A percentile compares a stretch with the other conserved stretches of the same genome.
Evolutionary conservation across 2,329 filamentous ascomycete species (phyloP).

Genomic region (Penicillium capsulatum): DNA sequence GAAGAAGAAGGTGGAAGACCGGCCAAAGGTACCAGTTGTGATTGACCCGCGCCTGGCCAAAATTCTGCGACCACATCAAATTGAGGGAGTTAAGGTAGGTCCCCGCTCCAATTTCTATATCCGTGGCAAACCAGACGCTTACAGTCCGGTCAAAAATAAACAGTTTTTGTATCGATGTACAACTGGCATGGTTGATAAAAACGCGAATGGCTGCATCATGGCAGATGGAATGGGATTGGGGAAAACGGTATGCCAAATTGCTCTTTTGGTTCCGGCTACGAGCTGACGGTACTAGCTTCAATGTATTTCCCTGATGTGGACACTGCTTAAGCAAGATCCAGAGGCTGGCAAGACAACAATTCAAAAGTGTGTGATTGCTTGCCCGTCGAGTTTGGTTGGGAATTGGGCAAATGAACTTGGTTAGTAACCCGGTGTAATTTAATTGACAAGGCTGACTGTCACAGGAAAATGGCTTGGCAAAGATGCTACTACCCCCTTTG

Average conservation of each 20-base stretch:
- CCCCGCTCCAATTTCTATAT: not conserved
- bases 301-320: conserved; percentile 97
- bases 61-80: conserved; percentile 89
- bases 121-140: not conserved
- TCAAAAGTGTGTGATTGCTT: conserved; percentile 94
- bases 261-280: not conserved
- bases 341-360: conserved; percentile 92
- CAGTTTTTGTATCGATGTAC: conserved; percentile 88
- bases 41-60: conserved; percentile 89
- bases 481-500: conserved; percentile 87
- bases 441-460: conserved; percentile 16
- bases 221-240: conserved; percentile 98
- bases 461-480: conserved; percentile 86
- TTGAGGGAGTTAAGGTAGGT: conserved; percentile 79
- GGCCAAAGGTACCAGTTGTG: conserved; percentile 90
- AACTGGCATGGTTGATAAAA: conserved; percentile 89
- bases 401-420: conserved; percentile 95
- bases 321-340: conserved; percentile 87
- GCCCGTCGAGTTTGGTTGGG: conserved; percentile 89
- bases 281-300: conserved; percentile 56
- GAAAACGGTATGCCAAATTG: conserved; percentile 60
- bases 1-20: conserved; percentile 80
- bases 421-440: conserved; percentile 20
- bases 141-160: not conserved
- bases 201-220: conserved; percentile 98